Conservation (phyloP, 2,329 filamentous ascomycete species). For the Fusarium pilosicola region DNA sequence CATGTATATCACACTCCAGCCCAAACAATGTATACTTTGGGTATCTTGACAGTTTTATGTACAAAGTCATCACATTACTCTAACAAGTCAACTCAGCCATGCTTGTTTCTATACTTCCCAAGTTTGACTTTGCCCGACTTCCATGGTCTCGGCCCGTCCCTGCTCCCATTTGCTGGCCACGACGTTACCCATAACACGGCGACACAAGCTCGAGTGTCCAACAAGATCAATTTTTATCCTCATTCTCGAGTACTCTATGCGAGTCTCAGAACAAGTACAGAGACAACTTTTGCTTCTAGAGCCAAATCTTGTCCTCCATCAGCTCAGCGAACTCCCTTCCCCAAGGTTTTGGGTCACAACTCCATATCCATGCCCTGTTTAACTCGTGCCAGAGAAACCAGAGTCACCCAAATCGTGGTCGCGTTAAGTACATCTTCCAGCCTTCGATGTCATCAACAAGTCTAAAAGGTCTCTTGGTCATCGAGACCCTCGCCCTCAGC, state of each 20-base stretch:
- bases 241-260: slow-evolving; percentile 20
- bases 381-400: slow-evolving; percentile 32
- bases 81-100: not conserved
- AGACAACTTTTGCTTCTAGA: slow-evolving; percentile 42
- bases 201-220: slow-evolving; percentile 21
- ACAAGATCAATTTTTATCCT: slow-evolving; percentile 32
- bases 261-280: slow-evolving; percentile 29
- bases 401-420: slow-evolving; percentile 39
- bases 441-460: slow-evolving; percentile 15
- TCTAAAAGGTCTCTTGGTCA: slow-evolving; percentile 83
- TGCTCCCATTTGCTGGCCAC: not conserved
- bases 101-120: not conserved
- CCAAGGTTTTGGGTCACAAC: slow-evolving; percentile 42
- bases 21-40: not conserved
- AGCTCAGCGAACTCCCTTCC: slow-evolving; percentile 30
- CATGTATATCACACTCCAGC: not conserved
- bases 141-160: slow-evolving; percentile 25
- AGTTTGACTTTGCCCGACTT: slow-evolving; percentile 3
- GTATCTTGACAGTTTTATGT: not conserved
- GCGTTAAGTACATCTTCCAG: slow-evolving; percentile 40
- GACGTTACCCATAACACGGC: not conserved
- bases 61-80: not conserved
- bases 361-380: slow-evolving; percentile 40
- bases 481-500: slow-evolving; percentile 76
- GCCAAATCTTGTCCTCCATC: slow-evolving; percentile 29